A percentile compares a stretch with the other conserved stretches of the same genome.
phyloP scores from a whole-genome alignment of 2,329 filamentous ascomycete genomes.

The Westerdykella sp. region DNA sequence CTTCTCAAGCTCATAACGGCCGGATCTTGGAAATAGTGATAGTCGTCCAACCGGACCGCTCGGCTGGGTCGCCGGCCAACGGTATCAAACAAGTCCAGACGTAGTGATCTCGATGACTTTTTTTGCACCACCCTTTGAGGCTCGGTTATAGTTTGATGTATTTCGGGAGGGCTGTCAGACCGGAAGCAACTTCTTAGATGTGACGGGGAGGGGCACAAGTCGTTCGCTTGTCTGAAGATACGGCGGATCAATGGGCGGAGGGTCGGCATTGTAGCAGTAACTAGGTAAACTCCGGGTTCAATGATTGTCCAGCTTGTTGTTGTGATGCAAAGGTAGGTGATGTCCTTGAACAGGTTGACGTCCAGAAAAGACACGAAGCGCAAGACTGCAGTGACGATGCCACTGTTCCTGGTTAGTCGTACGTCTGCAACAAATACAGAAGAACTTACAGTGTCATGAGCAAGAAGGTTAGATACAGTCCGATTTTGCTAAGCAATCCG shows the following conservation, averaged over 20 bases:
- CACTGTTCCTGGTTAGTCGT: constrained; percentile 7
- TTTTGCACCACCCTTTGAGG: background rate
- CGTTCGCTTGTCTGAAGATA: background rate
- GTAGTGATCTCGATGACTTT: constrained; percentile 4
- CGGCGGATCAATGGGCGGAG: constrained; percentile 12
- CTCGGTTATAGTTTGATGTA: background rate
- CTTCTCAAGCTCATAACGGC: constrained; percentile 6
- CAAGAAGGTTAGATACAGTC: constrained; percentile 13
- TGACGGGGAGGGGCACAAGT: background rate
- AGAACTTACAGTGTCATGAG: constrained; percentile 13
- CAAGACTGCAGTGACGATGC: constrained; percentile 13
- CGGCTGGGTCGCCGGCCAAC: constrained; percentile 10
- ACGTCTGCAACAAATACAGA: background rate
- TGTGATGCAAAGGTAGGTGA: constrained; percentile 10
- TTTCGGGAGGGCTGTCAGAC: too few relatives aligned
- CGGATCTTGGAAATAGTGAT: constrained; percentile 8
- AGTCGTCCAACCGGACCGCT: constrained; percentile 10
- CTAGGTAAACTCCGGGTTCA: constrained; percentile 15
- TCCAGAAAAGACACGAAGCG: constrained; percentile 13
- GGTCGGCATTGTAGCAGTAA: constrained; percentile 15
- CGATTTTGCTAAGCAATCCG: constrained; percentile 10
- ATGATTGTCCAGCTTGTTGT: constrained; percentile 15
- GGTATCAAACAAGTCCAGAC: constrained; percentile 6
- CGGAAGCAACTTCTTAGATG: background rate
- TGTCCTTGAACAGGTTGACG: constrained; percentile 10